Evolutionary conservation across 176 grass and related monocot genomes (phyloP).

Genomic region (Puya raimondii): DNA sequence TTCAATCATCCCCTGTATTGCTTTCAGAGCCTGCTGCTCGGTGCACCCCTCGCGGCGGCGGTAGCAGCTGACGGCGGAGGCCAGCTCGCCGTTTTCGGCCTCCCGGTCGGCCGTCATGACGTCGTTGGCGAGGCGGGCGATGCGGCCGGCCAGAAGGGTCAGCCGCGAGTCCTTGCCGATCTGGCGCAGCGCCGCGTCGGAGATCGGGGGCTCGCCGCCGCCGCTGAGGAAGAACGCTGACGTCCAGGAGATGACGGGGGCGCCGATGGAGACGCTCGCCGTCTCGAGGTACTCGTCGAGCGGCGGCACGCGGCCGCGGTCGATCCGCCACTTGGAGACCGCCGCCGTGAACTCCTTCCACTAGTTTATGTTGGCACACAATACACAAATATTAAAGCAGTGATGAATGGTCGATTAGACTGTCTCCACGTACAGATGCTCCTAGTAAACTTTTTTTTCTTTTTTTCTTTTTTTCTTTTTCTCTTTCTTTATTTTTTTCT

Average conservation of each 20-base stretch:
- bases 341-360: too few species aligned
- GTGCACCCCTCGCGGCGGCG: neutral
- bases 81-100: neutral
- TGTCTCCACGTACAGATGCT: too few species aligned
- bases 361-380: too few species aligned
- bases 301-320: neutral
- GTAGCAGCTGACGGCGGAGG: neutral
- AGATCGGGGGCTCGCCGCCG: neutral
- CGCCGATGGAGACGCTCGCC: neutral
- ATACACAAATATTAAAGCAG: too few species aligned
- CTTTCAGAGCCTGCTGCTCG: neutral
- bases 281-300: neutral
- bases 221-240: neutral
- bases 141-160: neutral
- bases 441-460: too few species aligned
- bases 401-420: too few species aligned
- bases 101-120: neutral
- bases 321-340: too few species aligned
- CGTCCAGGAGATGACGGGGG: neutral
- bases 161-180: neutral
- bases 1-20: neutral
- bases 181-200: neutral
- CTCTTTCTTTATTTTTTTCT: too few species aligned
- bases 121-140: constrained; percentile 1
- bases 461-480: too few species aligned